Evolutionary conservation across 257 asterid species (phyloP).

Genomic region (Ballota nigra): DNA sequence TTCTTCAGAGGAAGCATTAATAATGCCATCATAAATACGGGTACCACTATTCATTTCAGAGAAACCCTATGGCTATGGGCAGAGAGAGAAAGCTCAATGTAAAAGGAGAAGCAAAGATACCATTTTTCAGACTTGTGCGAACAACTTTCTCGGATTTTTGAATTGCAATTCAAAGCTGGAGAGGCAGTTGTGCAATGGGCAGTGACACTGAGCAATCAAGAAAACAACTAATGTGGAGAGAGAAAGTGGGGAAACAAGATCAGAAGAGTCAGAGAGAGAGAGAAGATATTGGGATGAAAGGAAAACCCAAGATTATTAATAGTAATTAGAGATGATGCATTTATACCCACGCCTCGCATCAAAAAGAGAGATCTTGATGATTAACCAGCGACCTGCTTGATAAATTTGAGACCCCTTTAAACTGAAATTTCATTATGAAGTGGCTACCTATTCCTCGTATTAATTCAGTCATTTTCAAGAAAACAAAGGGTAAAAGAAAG

Average conservation of each 20-base stretch:
- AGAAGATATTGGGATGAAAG: conserved; percentile 10
- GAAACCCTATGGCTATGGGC: conserved; percentile 7
- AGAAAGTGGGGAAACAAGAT: conserved; percentile 13
- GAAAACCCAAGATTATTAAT: conserved; percentile 1
- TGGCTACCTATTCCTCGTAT: neutral
- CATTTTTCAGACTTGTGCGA: conserved; percentile 19
- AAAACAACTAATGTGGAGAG: conserved; percentile 19
- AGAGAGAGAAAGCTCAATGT: conserved; percentile 3
- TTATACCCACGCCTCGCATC: conserved; percentile 23
- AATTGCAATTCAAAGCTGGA: conserved; percentile 16
- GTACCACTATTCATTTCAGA: neutral
- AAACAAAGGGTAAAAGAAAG: conserved; percentile 3
- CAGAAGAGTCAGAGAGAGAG: neutral
- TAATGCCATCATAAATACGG: conserved; percentile 11
- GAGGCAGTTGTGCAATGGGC: conserved; percentile 17
- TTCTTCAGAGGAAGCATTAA: conserved; percentile 25
- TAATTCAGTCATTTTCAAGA: neutral
- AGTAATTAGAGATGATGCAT: conserved; percentile 10
- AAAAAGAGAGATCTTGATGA: conserved; percentile 24
- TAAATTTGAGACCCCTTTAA: neutral
- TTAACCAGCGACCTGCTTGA: conserved; percentile 17
- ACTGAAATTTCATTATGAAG: neutral
- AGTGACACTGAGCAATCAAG: conserved; percentile 26
- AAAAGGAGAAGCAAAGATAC: conserved; percentile 20
- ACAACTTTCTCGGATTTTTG: conserved; percentile 7